phyloP scores from a whole-genome alignment of 129 eudicot genomes.

The Glebionis coronaria region DNA sequence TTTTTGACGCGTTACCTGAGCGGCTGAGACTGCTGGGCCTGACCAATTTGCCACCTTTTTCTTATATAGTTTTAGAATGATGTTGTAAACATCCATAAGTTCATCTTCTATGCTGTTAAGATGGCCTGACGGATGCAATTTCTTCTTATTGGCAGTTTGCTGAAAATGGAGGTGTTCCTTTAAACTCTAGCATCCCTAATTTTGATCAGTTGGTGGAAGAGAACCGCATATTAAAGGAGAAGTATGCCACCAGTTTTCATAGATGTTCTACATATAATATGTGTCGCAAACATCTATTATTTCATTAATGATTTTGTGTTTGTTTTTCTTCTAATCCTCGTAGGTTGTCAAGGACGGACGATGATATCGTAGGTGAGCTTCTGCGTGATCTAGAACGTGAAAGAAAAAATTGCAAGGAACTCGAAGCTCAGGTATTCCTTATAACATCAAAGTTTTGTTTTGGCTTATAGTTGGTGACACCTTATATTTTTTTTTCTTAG shows the following conservation, averaged over 20 bases:
- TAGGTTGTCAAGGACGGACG: constrained; percentile 61
- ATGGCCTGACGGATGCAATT: neutral
- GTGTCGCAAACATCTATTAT: neutral
- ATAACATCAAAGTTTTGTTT: neutral
- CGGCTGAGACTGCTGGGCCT: no score
- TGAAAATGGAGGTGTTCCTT: constrained; percentile 29
- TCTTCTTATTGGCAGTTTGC: constrained; percentile 38
- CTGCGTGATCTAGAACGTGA: constrained; percentile 47
- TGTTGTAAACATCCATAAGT: neutral
- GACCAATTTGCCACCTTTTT: neutral
- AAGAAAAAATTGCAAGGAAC: constrained; percentile 46
- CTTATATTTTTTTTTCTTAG: neutral
- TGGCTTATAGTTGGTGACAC: no score
- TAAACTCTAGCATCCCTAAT: constrained; percentile 17
- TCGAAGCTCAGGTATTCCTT: constrained; percentile 66
- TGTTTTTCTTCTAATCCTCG: neutral
- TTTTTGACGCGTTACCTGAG: no score
- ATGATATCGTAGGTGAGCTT: constrained; percentile 42
- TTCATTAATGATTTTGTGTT: neutral
- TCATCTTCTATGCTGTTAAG: neutral
- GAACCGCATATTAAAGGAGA: constrained; percentile 53
- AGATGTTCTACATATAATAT: constrained; percentile 9
- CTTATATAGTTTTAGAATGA: neutral
- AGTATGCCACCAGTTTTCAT: constrained; percentile 36
- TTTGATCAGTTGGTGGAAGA: constrained; percentile 51